Evolutionary conservation across 2,329 filamentous ascomycete genomes (phyloP).

Genomic region (Zymoseptoria pseudotritici): DNA sequence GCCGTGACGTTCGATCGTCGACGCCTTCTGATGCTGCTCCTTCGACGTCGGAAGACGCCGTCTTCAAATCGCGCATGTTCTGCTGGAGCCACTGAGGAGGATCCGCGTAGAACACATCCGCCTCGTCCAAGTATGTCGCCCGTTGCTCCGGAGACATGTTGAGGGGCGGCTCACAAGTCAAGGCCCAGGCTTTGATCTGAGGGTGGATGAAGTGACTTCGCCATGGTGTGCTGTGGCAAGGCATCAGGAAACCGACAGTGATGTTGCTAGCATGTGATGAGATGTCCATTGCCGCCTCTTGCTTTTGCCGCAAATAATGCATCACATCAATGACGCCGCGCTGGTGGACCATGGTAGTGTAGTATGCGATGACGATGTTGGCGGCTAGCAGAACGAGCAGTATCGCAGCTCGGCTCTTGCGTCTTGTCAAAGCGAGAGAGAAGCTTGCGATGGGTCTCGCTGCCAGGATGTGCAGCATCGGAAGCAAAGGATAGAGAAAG

Average conservation of each 20-base stretch:
- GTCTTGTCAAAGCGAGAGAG: conserved; percentile 35
- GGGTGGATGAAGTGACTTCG: conserved; percentile 76
- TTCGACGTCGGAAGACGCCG: conserved; percentile 10
- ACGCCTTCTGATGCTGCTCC: not conserved
- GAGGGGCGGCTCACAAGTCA: conserved; percentile 86
- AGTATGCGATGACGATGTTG: conserved; percentile 66
- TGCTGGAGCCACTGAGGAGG: conserved; percentile 39
- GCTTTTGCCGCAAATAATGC: conserved; percentile 62
- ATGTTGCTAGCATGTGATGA: conserved; percentile 27
- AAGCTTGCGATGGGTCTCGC: conserved; percentile 60
- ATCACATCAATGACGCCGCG: conserved; percentile 70
- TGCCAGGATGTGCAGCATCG: conserved; percentile 73
- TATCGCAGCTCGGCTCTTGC: conserved; percentile 43
- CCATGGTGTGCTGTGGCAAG: conserved; percentile 95
- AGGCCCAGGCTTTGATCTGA: conserved; percentile 67
- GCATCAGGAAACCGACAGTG: conserved; percentile 75
- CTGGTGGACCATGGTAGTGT: conserved; percentile 71
- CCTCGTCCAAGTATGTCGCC: conserved; percentile 72
- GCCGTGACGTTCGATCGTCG: not conserved
- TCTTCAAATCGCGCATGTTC: conserved; percentile 31
- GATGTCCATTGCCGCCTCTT: conserved; percentile 17
- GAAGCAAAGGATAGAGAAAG: conserved; percentile 89
- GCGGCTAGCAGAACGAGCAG: conserved; percentile 48
- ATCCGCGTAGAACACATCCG: conserved; percentile 76
- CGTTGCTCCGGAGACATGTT: conserved; percentile 57